Percentiles rank a stretch among this genome's conserved stretches.
These are phyloP conservation scores for Amanita inopinata DNA, from an alignment of 768 basidiomycete species.

Conservation along the genomic window DNA sequence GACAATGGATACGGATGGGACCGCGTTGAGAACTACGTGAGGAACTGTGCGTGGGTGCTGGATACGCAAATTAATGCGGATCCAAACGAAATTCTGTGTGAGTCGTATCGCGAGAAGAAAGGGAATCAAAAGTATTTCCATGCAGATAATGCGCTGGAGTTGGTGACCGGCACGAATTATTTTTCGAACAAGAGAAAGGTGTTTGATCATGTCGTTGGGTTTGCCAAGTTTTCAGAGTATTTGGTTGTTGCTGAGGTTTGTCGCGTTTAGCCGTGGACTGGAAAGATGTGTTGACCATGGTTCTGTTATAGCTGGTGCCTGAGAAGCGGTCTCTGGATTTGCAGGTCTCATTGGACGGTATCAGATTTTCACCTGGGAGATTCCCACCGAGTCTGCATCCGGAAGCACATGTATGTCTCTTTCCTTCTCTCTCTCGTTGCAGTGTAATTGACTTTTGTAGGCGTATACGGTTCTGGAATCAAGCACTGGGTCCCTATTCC, in stretches of 20 bases:
- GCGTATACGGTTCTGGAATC: constrained; percentile 95
- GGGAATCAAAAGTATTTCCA: constrained; percentile 62
- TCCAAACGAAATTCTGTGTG: constrained; percentile 85
- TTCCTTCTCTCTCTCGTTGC: background rate
- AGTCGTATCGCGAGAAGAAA: constrained; percentile 73
- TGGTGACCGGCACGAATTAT: constrained; percentile 70
- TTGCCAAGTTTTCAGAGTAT: constrained; percentile 95
- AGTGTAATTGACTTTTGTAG: constrained; percentile 25
- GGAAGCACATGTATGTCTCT: constrained; percentile 62
- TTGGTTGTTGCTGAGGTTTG: constrained; percentile 89
- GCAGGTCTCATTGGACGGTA: constrained; percentile 89
- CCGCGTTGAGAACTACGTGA: constrained; percentile 75
- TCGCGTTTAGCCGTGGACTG: constrained; percentile 1
- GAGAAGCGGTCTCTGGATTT: constrained; percentile 57
- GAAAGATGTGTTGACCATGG: constrained; percentile 6
- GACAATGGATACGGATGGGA: constrained; percentile 76
- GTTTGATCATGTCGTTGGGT: constrained; percentile 87
- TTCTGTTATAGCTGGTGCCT: constrained; percentile 37
- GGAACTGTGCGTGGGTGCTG: constrained; percentile 86
- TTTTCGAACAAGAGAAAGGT: constrained; percentile 63
- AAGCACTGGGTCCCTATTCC: constrained; percentile 84
- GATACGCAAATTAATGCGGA: constrained; percentile 76
- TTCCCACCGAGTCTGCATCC: constrained; percentile 91
- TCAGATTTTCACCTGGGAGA: constrained; percentile 71
- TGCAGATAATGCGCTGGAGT: constrained; percentile 56